These are phyloP conservation scores for Sphagnum contortum DNA, from an alignment of 225 moss, liverwort and hornwort genomes.

Conservation along the genomic window DNA sequence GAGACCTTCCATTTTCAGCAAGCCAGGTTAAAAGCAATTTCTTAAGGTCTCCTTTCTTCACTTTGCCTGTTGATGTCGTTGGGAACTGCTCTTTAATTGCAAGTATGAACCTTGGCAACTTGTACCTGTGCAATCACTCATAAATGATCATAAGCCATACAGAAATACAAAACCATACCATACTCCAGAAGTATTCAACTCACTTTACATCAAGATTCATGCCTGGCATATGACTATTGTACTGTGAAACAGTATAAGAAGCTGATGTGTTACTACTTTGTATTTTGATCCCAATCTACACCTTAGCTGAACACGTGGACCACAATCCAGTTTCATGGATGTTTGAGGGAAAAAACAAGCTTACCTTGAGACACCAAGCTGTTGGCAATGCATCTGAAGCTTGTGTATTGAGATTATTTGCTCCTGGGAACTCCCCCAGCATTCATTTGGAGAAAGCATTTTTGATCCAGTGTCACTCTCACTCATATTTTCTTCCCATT, in stretches of 20 bases:
- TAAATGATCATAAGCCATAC: neutral
- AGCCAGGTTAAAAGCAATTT: slow-evolving; percentile 25
- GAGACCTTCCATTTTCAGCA: slow-evolving; percentile 7
- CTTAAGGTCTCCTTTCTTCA: slow-evolving; percentile 64
- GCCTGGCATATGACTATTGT: neutral
- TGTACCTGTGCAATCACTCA: slow-evolving; percentile 56
- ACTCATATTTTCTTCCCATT: slow-evolving; percentile 26
- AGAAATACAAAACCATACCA: neutral
- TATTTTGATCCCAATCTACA: neutral
- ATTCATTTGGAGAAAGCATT: too few species aligned
- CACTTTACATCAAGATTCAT: neutral
- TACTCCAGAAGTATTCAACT: neutral
- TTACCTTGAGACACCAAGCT: slow-evolving; percentile 84
- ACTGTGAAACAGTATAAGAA: slow-evolving; percentile 2
- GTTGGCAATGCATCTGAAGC: slow-evolving; percentile 66
- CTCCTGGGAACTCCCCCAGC: slow-evolving; percentile 25
- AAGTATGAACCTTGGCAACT: slow-evolving; percentile 61
- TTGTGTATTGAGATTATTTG: slow-evolving; percentile 41
- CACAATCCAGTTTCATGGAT: too few species aligned
- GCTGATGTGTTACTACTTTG: slow-evolving; percentile 1
- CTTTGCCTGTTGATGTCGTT: slow-evolving; percentile 78
- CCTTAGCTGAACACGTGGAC: too few species aligned
- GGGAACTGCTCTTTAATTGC: slow-evolving; percentile 64
- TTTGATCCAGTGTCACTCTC: too few species aligned
- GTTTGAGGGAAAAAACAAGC: neutral